Base-by-base conservation (phyloP, 805 yeast genomes). In the Zygosaccharomyces siamensis region DNA sequence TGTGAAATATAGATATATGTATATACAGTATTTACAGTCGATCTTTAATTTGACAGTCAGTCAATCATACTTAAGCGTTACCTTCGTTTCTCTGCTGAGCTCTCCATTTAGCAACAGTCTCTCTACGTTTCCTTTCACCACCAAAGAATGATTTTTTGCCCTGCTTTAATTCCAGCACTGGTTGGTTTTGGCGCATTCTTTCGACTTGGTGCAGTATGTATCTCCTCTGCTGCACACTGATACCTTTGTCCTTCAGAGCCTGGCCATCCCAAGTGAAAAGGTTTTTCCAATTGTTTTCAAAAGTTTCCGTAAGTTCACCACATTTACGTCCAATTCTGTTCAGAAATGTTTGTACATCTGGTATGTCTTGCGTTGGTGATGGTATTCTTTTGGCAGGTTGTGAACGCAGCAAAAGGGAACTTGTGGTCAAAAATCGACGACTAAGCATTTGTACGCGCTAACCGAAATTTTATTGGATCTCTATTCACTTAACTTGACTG, bases 51-150 rank as follows among this genome's bases (percentile, higher is more conserved):
- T 5, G 24, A 23, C 23, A 38, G 28, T 40, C 39, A 28, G 45
- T 47, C 35, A 14, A 37, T 33, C 49, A 43, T 14, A 11, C 28
- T 35, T 39, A 47, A 35, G 62, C 57, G 50, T 60, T 63, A 18
- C 21, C 21, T 47, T 62, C 66, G 32, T 49, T 40, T 30, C 75
- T 72, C 54, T 80, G 78, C 56, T 79, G 79, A 47, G 81, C 76
- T 46, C 77, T 68, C 68, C 78, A 65, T 53, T 77, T 78, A 7
- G 95, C 92, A 14, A 74, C 70, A 56, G 76, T 76, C 61, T 83
- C 84, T 59, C 77, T 80, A 52, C 84, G 78, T 60, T 81, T 84
- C 66, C 96, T 79, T 69, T 89, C 97, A 61, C 97, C 96, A 23
- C 97, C 97, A 69, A 81, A 73, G 59, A 72, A 73, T 58, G 77